A percentile compares a stretch with the other conserved stretches of the same genome.
Conservation (phyloP, 2,329 filamentous ascomycete species). For the Verticillium longisporum region DNA sequence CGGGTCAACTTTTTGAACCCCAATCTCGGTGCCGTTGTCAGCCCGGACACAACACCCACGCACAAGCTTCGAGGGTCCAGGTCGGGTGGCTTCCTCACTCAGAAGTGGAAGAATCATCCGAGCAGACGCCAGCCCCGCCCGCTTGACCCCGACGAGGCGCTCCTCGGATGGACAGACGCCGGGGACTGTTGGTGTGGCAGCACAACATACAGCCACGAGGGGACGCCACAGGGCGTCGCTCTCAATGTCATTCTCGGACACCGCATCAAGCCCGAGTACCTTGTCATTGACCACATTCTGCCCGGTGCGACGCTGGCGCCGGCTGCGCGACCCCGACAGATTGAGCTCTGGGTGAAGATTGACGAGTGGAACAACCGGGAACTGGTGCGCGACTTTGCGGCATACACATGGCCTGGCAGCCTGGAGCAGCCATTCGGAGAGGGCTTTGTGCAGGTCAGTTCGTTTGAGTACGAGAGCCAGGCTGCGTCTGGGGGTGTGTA, state of each 20-base stretch:
- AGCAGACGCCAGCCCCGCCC: constrained; percentile 8
- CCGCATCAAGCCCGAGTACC: constrained; percentile 56
- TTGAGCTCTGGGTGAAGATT: constrained; percentile 64
- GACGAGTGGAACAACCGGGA: constrained; percentile 34
- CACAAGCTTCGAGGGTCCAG: neutral
- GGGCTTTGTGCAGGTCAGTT: constrained; percentile 50
- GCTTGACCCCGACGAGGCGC: constrained; percentile 44
- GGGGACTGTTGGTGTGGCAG: constrained; percentile 85
- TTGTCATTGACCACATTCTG: constrained; percentile 68
- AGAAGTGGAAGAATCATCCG: constrained; percentile 7
- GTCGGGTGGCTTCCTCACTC: neutral
- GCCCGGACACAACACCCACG: constrained; percentile 50
- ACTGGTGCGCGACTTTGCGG: constrained; percentile 35
- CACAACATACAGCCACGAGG: constrained; percentile 28
- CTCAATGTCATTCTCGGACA: constrained; percentile 57
- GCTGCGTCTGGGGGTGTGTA: constrained; percentile 38
- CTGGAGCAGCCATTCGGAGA: constrained; percentile 29
- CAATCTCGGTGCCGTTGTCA: constrained; percentile 59
- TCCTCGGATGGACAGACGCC: constrained; percentile 66
- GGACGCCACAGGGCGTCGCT: constrained; percentile 47
- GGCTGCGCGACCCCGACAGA: constrained; percentile 54
- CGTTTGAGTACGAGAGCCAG: constrained; percentile 45
- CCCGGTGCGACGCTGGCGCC: constrained; percentile 55
- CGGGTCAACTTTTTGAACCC: constrained; percentile 68
- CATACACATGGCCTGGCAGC: neutral